Evolutionary conservation across 371 early-diverging fungal species (phyloP), one percentile per base, ranked within the genome.

Genomic region (Mortierella sp.): DNA sequence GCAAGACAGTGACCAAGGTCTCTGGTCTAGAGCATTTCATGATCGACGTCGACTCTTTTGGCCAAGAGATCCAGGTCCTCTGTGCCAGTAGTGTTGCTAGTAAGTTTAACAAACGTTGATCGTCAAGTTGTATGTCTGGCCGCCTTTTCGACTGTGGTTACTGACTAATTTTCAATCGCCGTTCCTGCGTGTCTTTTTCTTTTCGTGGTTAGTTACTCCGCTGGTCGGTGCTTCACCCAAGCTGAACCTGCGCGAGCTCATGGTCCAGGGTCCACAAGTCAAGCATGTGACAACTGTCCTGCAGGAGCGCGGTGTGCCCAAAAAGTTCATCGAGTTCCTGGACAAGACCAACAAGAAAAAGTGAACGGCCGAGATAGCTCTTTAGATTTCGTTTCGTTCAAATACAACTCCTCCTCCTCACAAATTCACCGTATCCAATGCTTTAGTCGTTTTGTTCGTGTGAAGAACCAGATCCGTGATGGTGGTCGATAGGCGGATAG

Each of bases 181-280:
- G 34, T 16, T 40, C 45, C 16, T 11, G 13, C 16, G 2, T 29
- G 6, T 31, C 2, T 29, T 55, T 14, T 45, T 63, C 24, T 68
- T 24, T 70, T 53, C 53, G 45, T n/a, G 34, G 50, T 37, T 77
- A 90, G 90, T 87, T 66, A 90, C 90, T 39, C 87, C 90, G 19
- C 70, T 92, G n/a, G 88, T 86, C 47, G 91, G 91, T 3, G 80
- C 88, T n/a, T 90, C 88, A 37, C 91, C 89, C 50, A 92, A 89
- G 65, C 79, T 88, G 50, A 88, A 91, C 8, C 66, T 91, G 58
- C 85, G 85, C 44, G 93, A 95, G 74, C 88, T 95, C n/a, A 88
- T 94, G 91, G 92, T 93, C 0, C 95, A 95, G 82, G 95, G 95
- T 5, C 90, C 91, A 19, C 94, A 95, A 71, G 86, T 91, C 64